Base-by-base conservation (phyloP, 2,329 filamentous ascomycete genomes). In the Colletotrichum euphorbiae region DNA sequence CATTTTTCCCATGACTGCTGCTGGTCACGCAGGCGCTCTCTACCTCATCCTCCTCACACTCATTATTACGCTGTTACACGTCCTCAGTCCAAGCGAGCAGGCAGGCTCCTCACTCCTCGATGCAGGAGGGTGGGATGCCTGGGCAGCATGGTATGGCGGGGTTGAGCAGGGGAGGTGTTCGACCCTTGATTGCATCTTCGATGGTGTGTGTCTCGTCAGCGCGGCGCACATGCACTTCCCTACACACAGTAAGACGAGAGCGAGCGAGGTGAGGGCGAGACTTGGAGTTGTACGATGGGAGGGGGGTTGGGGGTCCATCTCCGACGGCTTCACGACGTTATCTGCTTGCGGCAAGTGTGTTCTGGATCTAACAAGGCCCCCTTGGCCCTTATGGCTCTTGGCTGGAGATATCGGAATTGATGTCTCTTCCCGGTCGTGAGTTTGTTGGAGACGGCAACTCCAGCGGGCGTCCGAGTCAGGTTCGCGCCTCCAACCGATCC, bases 101-200 rank as follows among this genome's bases (percentile, higher is more conserved):
- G 19, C 46, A 17, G 38, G 36, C 36, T 33, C 21, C 21, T 28
- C 52, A 19, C 52, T 19, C 43, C 46, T 19, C 36, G 46, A n/a
- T 61, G 40, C 65, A 67, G 45, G 46, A 48, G 17, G 61, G 54
- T 68, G 38, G 56, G 62, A 56, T 31, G 56, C 46, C 57, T 66
- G 48, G 61, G 59, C 65, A 42, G 60, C 65, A 68, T 65, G 65
- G 48, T 52, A 69, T 66, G 61, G 66, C 61, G 66, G 66, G 61
- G 61, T 69, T 59, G 36, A 66, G 46, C 61, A 58, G 45, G 61
- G 63, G 52, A 24, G 28, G 52, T 31, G 19, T n/a, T 19, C 21
- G 50, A 48, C 62, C 61, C 54, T 59, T 59, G 65, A 59, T 65
- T 65, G 54, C 66, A 66, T 66, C 48, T 55, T 43, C 60, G 48